Percentiles rank a stretch among this genome's conserved stretches.
These are phyloP conservation scores for Silybum marianum DNA, from an alignment of 129 eudicot genomes.

Conservation along the genomic window DNA sequence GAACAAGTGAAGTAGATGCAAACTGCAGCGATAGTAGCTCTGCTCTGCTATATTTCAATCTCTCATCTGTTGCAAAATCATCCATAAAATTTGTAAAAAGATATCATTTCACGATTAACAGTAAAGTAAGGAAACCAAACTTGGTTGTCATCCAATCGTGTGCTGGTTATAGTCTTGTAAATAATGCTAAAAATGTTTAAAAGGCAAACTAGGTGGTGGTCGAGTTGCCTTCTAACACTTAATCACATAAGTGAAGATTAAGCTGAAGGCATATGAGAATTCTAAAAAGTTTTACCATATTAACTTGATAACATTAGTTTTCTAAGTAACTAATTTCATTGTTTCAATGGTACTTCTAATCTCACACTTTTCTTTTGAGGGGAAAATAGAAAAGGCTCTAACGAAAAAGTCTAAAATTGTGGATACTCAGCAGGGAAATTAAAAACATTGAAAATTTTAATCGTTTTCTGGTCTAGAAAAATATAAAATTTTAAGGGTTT, in stretches of 20 bases:
- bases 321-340: background rate
- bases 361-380: background rate
- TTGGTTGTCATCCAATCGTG: constrained; percentile 1
- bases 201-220: background rate
- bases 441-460: background rate
- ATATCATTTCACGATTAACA: background rate
- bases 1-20: constrained; percentile 35
- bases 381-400: background rate
- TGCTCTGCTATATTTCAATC: constrained; percentile 80
- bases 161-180: background rate
- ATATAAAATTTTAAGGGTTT: background rate
- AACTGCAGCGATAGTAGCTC: constrained; percentile 72
- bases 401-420: background rate
- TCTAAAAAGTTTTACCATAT: background rate
- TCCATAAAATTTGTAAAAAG: background rate
- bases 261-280: background rate
- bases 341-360: background rate
- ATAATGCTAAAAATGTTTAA: background rate
- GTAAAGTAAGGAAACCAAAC: background rate
- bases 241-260: background rate
- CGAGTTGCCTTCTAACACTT: background rate
- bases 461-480: background rate
- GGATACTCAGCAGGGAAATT: background rate
- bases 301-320: background rate
- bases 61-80: constrained; percentile 58